phyloP scores from a whole-genome alignment of 2,329 filamentous ascomycete species.

The Herpotrichia juniperi region DNA sequence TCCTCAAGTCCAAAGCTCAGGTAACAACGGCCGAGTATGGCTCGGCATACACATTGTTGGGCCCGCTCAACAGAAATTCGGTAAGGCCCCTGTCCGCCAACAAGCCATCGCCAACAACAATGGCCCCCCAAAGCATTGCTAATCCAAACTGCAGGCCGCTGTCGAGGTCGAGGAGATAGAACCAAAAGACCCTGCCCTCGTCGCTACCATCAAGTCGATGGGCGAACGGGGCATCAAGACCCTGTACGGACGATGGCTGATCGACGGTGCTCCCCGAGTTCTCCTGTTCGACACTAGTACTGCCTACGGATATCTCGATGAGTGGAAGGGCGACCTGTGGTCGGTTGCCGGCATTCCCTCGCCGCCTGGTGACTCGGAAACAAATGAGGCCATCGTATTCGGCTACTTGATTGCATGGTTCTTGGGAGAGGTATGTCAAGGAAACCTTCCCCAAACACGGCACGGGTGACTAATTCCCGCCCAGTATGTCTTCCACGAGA shows the following conservation, averaged over 20 bases:
- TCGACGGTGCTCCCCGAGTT: conserved; percentile 93
- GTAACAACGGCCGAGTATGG: conserved; percentile 99
- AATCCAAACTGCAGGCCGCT: conserved; percentile 68
- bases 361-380: conserved; percentile 88
- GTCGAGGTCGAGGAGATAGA: conserved; percentile 96
- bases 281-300: conserved; percentile 94
- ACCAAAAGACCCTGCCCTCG: conserved; percentile 79
- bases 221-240: conserved; percentile 87
- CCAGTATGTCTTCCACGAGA: conserved; percentile 93
- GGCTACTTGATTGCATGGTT: conserved; percentile 98
- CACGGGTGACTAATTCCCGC: conserved; percentile 18
- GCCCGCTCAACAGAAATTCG: conserved; percentile 88
- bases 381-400: conserved; percentile 96
- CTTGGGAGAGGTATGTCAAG: conserved; percentile 79
- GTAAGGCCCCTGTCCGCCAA: conserved; percentile 59
- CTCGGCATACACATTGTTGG: conserved; percentile 92
- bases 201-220: conserved; percentile 89
- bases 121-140: conserved; percentile 9
- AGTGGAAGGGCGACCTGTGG: conserved; percentile 98
- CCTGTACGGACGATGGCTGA: conserved; percentile 94
- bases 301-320: conserved; percentile 86
- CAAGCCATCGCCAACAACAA: conserved; percentile 8
- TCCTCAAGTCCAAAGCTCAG: conserved; percentile 97
- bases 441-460: background rate
- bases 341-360: conserved; percentile 91